Evolutionary conservation across 768 basidiomycete species (phyloP).

Genomic region (Pholiota conissans): DNA sequence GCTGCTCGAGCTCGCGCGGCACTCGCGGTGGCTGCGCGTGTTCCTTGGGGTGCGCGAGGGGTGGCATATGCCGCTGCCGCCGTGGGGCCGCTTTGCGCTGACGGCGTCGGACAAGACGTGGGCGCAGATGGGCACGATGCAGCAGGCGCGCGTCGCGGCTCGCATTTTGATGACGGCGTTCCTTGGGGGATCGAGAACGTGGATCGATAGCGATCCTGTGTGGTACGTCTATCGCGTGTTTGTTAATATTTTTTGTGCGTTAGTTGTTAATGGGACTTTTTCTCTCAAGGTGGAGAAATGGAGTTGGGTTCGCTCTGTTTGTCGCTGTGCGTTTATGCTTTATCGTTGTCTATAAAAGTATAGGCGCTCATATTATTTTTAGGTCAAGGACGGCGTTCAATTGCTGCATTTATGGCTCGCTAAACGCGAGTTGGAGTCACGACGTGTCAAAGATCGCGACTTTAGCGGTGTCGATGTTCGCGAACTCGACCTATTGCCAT

Average conservation of each 20-base stretch:
- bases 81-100: slow-evolving; percentile 20
- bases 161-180: slow-evolving; percentile 45
- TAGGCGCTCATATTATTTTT: background rate
- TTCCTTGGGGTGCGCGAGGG: slow-evolving; percentile 33
- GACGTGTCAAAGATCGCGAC: slow-evolving; percentile 66
- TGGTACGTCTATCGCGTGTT: slow-evolving; percentile 43
- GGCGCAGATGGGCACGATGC: slow-evolving; percentile 21
- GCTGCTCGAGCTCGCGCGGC: slow-evolving; percentile 53
- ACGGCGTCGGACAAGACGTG: slow-evolving; percentile 17
- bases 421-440: slow-evolving; percentile 69
- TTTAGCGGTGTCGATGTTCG: slow-evolving; percentile 72
- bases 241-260: background rate
- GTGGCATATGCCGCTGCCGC: slow-evolving; percentile 17
- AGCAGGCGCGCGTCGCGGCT: slow-evolving; percentile 28
- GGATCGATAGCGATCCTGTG: slow-evolving; percentile 71
- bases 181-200: slow-evolving; percentile 58
- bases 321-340: slow-evolving; percentile 48
- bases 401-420: slow-evolving; percentile 69
- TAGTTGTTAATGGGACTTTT: background rate
- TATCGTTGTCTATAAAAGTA: background rate
- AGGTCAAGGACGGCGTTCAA: slow-evolving; percentile 71
- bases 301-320: slow-evolving; percentile 67
- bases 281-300: slow-evolving; percentile 65
- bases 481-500: slow-evolving; percentile 63
- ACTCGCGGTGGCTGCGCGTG: slow-evolving; percentile 36